These are phyloP conservation scores for Ilyonectria sp. DNA, from an alignment of 2,329 filamentous ascomycete genomes.

Conservation along the genomic window DNA sequence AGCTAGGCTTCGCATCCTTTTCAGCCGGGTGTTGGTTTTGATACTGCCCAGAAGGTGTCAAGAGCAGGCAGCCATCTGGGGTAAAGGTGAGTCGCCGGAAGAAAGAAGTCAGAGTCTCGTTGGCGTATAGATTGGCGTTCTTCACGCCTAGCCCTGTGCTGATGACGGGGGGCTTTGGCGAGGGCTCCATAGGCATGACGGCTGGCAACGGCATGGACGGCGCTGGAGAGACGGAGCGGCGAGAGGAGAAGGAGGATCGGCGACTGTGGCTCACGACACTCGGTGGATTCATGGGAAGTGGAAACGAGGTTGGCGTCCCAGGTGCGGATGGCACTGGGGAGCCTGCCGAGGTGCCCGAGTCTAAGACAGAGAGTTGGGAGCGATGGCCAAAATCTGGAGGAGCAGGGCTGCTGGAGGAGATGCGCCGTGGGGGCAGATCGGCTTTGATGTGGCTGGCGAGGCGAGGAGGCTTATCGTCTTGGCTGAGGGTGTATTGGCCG, in stretches of 20 bases:
- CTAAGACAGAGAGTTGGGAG: conserved; percentile 71
- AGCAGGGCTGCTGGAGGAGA: conserved; percentile 92
- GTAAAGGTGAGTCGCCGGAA: conserved; percentile 95
- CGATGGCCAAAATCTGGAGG: conserved; percentile 84
- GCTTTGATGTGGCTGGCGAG: conserved; percentile 85
- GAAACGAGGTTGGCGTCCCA: conserved; percentile 92
- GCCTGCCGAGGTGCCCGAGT: conserved; percentile 72
- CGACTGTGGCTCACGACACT: conserved; percentile 90
- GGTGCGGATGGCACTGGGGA: conserved; percentile 93
- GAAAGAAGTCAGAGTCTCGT: conserved; percentile 97
- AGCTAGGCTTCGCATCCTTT: conserved; percentile 79
- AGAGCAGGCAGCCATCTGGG: conserved; percentile 91
- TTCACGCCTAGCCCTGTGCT: conserved; percentile 75
- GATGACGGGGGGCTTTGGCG: conserved; percentile 80
- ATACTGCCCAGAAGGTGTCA: conserved; percentile 96
- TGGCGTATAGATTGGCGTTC: conserved; percentile 93
- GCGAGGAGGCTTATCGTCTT: conserved; percentile 79
- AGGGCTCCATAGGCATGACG: conserved; percentile 93
- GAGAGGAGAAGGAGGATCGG: conserved; percentile 91
- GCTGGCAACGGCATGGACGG: conserved; percentile 94
- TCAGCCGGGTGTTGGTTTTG: conserved; percentile 81
- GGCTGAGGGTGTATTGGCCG: conserved; percentile 87
- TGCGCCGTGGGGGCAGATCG: conserved; percentile 91
- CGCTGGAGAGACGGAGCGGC: conserved; percentile 92
- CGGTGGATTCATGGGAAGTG: conserved; percentile 94